These are phyloP conservation scores for Mycosphaerella arachidis DNA, from an alignment of 2,329 filamentous ascomycete species.

Conservation along the genomic window DNA sequence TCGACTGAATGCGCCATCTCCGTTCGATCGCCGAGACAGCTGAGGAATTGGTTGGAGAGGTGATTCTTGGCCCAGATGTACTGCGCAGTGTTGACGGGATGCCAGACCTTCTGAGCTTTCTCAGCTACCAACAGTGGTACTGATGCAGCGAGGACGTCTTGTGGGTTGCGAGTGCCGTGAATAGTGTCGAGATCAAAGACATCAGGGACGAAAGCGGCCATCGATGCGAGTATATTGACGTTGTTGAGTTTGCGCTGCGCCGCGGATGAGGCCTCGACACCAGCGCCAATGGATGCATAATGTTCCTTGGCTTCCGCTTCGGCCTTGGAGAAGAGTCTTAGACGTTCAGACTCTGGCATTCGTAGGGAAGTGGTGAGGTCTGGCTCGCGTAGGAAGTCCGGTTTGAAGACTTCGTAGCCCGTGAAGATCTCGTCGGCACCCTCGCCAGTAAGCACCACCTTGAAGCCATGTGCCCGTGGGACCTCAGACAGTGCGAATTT, in stretches of 20 bases:
- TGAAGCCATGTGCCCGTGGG: slow-evolving; percentile 45
- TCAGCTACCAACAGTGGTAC: slow-evolving; percentile 25
- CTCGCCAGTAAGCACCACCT: slow-evolving; percentile 44
- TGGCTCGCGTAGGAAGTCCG: slow-evolving; percentile 48
- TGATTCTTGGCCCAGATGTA: slow-evolving; percentile 38
- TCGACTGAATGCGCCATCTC: slow-evolving; percentile 45
- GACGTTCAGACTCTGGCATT: slow-evolving; percentile 25
- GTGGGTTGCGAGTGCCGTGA: slow-evolving; percentile 1
- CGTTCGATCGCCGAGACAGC: slow-evolving; percentile 42
- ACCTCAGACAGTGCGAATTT: slow-evolving; percentile 49
- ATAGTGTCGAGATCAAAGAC: slow-evolving; percentile 32
- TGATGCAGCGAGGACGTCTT: slow-evolving; percentile 7
- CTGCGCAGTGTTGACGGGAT: slow-evolving; percentile 39
- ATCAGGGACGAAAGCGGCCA: slow-evolving; percentile 34
- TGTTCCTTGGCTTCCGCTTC: slow-evolving; percentile 21
- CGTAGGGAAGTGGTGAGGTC: slow-evolving; percentile 35
- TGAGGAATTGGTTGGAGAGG: slow-evolving; percentile 39
- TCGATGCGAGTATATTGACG: slow-evolving; percentile 35
- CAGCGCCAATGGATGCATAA: slow-evolving; percentile 3
- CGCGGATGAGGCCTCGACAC: neutral
- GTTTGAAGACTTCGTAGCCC: slow-evolving; percentile 47
- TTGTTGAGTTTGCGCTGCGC: slow-evolving; percentile 38
- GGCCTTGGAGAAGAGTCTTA: slow-evolving; percentile 7
- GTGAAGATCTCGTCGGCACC: slow-evolving; percentile 50
- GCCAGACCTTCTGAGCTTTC: slow-evolving; percentile 35